Evolutionary conservation across 352 stramenopile species (phyloP).

Genomic region (Globisporangium emineosum): DNA sequence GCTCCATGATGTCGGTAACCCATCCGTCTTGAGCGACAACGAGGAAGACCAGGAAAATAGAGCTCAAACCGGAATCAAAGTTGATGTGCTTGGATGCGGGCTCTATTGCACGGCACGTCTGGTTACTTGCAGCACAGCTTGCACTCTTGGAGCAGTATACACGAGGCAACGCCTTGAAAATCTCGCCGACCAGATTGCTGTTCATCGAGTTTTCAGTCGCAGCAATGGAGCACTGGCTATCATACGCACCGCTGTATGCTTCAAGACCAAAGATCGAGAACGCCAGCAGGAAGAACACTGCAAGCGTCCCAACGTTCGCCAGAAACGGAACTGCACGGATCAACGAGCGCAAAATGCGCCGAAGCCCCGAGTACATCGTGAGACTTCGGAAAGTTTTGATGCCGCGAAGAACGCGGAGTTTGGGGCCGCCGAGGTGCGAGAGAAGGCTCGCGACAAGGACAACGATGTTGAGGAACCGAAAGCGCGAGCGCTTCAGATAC

Average conservation of each 20-base stretch:
- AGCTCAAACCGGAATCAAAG: conserved; percentile 68
- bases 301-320: conserved; percentile 67
- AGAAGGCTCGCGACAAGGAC: conserved; percentile 49
- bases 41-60: conserved; percentile 75
- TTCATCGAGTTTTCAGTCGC: not conserved
- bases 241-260: conserved; percentile 52
- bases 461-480: conserved; percentile 49
- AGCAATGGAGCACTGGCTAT: conserved; percentile 42
- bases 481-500: conserved; percentile 50
- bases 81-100: conserved; percentile 54
- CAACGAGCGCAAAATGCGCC: conserved; percentile 65
- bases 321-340: conserved; percentile 68
- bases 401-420: conserved; percentile 53
- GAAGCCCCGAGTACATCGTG: conserved; percentile 58
- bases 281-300: conserved; percentile 69
- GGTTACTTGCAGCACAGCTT: conserved; percentile 31
- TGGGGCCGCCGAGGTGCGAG: conserved; percentile 31
- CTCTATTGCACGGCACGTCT: conserved; percentile 31
- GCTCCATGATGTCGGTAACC: conserved; percentile 78
- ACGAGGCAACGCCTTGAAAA: conserved; percentile 39
- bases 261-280: conserved; percentile 81
- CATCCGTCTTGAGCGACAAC: conserved; percentile 78
- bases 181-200: not conserved
- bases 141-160: conserved; percentile 48
- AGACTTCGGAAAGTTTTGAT: conserved; percentile 68